Evolutionary conservation across 305 asterid genomes (phyloP), one percentile per base, ranked within the genome.

Genomic region (Solanum chacoense): DNA sequence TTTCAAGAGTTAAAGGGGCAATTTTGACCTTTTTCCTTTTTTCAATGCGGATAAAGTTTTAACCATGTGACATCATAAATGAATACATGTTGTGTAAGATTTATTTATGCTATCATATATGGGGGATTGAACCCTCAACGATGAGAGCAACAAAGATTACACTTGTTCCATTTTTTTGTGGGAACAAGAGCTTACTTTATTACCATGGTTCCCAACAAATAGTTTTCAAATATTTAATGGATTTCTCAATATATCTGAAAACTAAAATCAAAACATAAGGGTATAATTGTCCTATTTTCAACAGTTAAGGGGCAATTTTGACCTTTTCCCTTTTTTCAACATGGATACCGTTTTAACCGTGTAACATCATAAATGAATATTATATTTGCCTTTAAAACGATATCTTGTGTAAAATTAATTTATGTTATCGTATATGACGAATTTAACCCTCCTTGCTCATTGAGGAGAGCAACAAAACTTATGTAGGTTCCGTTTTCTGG

Each of bases 401-500:
- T 59, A 20, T 1, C 5, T 4, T 22, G 4, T 40, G 9, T 22
- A 31, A 8, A 36, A 16, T 18, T 32, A 1, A 20, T 5, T 65
- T 9, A n/a, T 12, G 4, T 7, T 1, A 9, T n/a, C 10, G 0
- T 22, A 8, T 63, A 59, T 59, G 28, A 8, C 6, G 6, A 63
- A 22, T 63, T 2, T 20, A 22, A 63, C 71, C 28, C 28, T 63
- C 71, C 69, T 7, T 18, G 4, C 67, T 55, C 67, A 18, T 0
- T 5, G 5, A 55, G 2, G 11, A 0, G 69, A 63, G 1, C 71
- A 63, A 63, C 13, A 8, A 63, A 63, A 1, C 28, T 63, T 4
- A 63, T 1, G 13, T 8, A 8, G 28, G 28, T 8, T 63, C 0
- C 0, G 0, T 63, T 2, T 22, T 63, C 1, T 1, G 0, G 1